phyloP scores from a whole-genome alignment of 2,329 filamentous ascomycete species.

The Hypoxylon sp. region DNA sequence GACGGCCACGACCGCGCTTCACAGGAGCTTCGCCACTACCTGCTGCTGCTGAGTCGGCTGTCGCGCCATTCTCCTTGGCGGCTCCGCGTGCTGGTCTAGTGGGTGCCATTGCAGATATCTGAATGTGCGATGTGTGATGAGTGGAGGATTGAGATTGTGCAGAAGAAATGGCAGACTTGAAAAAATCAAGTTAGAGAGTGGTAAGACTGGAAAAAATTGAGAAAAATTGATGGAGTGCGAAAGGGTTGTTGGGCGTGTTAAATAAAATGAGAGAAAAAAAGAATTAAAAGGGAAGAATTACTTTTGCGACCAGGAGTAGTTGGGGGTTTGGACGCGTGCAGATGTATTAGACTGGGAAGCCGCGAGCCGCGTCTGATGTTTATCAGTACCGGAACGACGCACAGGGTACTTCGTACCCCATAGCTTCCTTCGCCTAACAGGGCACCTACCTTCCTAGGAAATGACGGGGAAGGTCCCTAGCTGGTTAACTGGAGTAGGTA shows the following conservation, averaged over 20 bases:
- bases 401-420: conserved; percentile 12
- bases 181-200: conserved; percentile 11
- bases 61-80: conserved; percentile 46
- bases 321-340: conserved; percentile 33
- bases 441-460: conserved; percentile 24
- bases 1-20: conserved; percentile 57
- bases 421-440: conserved; percentile 8
- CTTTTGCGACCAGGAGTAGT: conserved; percentile 5
- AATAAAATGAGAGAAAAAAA: conserved; percentile 22
- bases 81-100: conserved; percentile 43
- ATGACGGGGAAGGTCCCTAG: conserved; percentile 34
- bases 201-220: conserved; percentile 15
- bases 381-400: conserved; percentile 31
- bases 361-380: conserved; percentile 37
- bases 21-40: conserved; percentile 43
- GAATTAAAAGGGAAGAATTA: conserved; percentile 29
- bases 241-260: conserved; percentile 6
- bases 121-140: conserved; percentile 2
- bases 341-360: conserved; percentile 23
- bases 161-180: conserved; percentile 18
- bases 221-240: conserved; percentile 4
- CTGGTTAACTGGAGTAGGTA: conserved; percentile 4
- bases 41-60: conserved; percentile 40
- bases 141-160: conserved; percentile 1
- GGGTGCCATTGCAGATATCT: conserved; percentile 45